Percentiles rank a stretch among this genome's conserved stretches.
Evolutionary conservation across 1,284 basidiomycete genomes (phyloP).

Genomic region (Trichosporon coremiiforme): DNA sequence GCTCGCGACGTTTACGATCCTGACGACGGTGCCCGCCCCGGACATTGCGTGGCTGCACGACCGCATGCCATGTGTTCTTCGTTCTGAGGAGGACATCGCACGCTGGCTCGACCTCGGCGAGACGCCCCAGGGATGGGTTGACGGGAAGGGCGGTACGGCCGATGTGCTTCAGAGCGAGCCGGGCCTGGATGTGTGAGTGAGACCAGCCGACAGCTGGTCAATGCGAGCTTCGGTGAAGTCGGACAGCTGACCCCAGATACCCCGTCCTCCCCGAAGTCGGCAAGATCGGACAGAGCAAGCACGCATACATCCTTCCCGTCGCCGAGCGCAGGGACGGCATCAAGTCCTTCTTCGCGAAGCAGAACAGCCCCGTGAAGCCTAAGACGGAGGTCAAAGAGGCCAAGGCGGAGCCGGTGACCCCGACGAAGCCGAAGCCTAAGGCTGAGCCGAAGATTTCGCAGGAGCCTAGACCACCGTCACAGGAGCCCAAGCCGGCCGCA

Average conservation of each 20-base stretch:
- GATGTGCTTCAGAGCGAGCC: constrained; percentile 69
- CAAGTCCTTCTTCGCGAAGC: constrained; percentile 79
- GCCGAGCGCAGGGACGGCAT: constrained; percentile 81
- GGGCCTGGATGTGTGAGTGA: constrained; percentile 71
- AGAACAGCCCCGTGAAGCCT: constrained; percentile 48
- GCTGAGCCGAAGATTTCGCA: constrained; percentile 17
- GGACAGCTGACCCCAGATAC: constrained; percentile 62
- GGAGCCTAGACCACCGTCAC: background rate
- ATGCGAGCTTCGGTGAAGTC: too few relatives aligned
- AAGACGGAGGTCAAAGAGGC: background rate
- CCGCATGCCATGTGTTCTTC: constrained; percentile 86
- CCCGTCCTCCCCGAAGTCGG: constrained; percentile 87
- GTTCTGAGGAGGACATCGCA: constrained; percentile 64
- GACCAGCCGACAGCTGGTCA: too few relatives aligned
- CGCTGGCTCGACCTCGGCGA: constrained; percentile 77
- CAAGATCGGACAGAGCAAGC: constrained; percentile 80
- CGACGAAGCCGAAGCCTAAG: background rate
- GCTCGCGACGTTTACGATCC: constrained; percentile 82
- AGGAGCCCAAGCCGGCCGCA: background rate
- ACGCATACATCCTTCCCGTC: constrained; percentile 79
- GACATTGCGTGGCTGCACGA: constrained; percentile 81
- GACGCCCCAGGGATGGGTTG: constrained; percentile 63
- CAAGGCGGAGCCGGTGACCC: background rate
- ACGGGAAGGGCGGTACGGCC: constrained; percentile 59
- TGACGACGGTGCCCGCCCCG: constrained; percentile 75